Base-by-base conservation (phyloP, 352 stramenopile genomes). In the Phytophthora pinifolia region DNA sequence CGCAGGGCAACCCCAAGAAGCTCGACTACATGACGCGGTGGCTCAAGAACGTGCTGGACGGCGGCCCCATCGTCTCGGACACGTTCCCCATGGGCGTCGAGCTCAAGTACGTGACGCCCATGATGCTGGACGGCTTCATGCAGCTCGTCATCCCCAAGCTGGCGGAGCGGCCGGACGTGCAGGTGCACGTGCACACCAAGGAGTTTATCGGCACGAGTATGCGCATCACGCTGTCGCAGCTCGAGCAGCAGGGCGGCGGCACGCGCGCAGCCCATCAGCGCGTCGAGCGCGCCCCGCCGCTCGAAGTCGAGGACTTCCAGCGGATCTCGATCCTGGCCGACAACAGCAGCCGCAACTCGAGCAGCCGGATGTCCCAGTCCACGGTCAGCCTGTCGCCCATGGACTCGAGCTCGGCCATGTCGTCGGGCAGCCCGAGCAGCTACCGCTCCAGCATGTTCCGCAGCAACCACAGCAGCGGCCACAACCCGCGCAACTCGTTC, bases 101-200 rank as follows among this genome's bases (percentile, higher is more conserved):
- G 57, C 78, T 95, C 56, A 95, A 95, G 65, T 92, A 89, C 44
- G 85, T 95, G 41, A 95, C 85, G 17, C 85, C 85, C 6, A 95
- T 95, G 85, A 95, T 95, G 85, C 63, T 95, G 39, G 85, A 95
- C 52, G 85, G 85, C 14, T 95, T 95, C 62, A 95, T 95, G 76
- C 85, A 95, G 62, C 63, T 95, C 13, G 79, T 95, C 39, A 95
- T 95, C 43, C 85, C 83, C 4, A 95, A 95, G 53, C 72, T 95
- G 10, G 81, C 85, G 3, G 85, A 95, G 60, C 75, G 85, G 10
- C 73, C 76, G 18, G 83, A 95, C 46, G 79, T 95, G 41, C 83
- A 93, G 49, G 85, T 95, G 6, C 85, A 95, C 43, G 85, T 95
- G 20, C 85, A 95, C 61, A 95, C 85, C 25, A 95, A 95, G 55